Base-by-base conservation (phyloP, 257 asterid genomes). In the Perilla frutescens region DNA sequence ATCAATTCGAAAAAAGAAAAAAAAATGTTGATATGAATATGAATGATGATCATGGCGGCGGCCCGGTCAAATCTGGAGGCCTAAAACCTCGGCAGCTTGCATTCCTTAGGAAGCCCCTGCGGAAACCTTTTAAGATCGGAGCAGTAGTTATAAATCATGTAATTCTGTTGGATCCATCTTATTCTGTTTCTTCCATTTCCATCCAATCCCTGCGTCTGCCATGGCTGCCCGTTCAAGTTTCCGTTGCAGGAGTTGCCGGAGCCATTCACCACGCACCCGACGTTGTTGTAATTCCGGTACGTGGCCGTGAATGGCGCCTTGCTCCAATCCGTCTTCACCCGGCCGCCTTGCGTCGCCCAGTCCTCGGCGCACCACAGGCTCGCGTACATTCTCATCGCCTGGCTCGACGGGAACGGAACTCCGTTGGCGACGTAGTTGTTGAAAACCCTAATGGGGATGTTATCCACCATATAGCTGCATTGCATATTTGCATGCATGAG, bases 291-390 rank as follows among this genome's bases (percentile, higher is more conserved):
- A 40, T 84, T 76, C 29, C 55, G 70, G 81, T 84, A 87, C 10
- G 32, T 60, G 3, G 84, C 90, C 1, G 77, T 68, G 72, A 89
- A 87, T 3, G 96, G 96, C 14, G 93, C 86, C 76, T 76, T 60
- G 2, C 83, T 40, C 96, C 96, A 87, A 2, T 89, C 86, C 0
- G 90, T 83, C 82, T 85, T 89, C 45, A 89, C 84, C 37, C 82
- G 34, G 2, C 96, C 96, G 14, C 96, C 96, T 48, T 89, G 90
- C 31, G 92, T 87, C 1, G 96, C 92, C 92, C 92, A 87, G n/a
- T 83, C 91, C 14, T 84, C 93, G 0, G 90, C 94, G 2, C 84
- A 62, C 93, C 96, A 89, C 4, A 89, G 57, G 69, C 93, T 89
- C 68, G 80, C 81, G 44, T 71, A 62, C 59, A 87, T 60, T 43